phyloP scores from a whole-genome alignment of 768 basidiomycete species.

The Hypholoma fasciculare region DNA sequence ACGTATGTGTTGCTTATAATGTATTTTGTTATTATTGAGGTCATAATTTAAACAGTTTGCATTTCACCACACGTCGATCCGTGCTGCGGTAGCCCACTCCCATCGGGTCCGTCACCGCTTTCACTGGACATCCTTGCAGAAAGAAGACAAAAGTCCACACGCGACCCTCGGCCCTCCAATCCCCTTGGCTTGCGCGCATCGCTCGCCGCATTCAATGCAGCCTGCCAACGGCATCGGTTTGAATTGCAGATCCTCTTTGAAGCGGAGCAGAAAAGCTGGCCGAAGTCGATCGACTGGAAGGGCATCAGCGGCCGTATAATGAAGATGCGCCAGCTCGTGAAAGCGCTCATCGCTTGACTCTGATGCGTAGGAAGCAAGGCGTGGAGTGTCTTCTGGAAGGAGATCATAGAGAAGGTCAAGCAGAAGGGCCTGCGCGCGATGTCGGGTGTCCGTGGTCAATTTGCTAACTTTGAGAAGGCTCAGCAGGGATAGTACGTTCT shows the following conservation, averaged over 20 bases:
- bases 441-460: constrained; percentile 72
- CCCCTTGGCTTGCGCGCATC: constrained; percentile 59
- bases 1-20: constrained; percentile 29
- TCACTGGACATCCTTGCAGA: constrained; percentile 51
- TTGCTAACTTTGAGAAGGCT: constrained; percentile 74
- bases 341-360: constrained; percentile 42
- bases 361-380: constrained; percentile 21
- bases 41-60: constrained; percentile 39
- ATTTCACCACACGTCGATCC: constrained; percentile 60
- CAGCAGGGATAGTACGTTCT: constrained; percentile 89
- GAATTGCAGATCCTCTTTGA: constrained; percentile 74
- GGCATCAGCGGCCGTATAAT: constrained; percentile 53
- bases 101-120: constrained; percentile 57
- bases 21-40: not conserved
- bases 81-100: constrained; percentile 75
- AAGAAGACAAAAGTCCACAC: constrained; percentile 52
- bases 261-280: constrained; percentile 75
- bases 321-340: constrained; percentile 46
- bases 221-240: constrained; percentile 80
- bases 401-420: constrained; percentile 62
- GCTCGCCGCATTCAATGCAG: constrained; percentile 58
- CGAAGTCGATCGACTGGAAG: constrained; percentile 67
- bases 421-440: constrained; percentile 65
- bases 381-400: constrained; percentile 60
- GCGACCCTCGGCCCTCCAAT: constrained; percentile 69